Evolutionary conservation across 1,284 basidiomycete genomes (phyloP).

Genomic region (Farysia itapuensis): DNA sequence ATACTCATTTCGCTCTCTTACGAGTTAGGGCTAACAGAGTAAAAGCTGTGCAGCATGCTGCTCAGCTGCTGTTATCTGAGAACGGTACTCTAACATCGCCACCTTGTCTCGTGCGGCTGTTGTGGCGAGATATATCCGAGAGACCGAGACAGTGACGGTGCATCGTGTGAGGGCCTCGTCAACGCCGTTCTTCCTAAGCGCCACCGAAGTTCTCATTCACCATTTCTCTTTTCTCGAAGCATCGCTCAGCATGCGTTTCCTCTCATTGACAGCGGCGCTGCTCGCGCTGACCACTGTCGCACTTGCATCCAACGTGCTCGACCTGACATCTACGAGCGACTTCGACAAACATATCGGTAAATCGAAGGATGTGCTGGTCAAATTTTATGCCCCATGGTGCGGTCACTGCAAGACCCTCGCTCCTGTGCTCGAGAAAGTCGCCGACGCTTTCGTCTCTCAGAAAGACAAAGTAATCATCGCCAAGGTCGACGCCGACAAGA

Average conservation of each 20-base stretch:
- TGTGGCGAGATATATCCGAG: no score
- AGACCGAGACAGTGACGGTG: no score
- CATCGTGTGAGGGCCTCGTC: no score
- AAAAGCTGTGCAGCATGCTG: no score
- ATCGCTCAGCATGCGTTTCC: conserved; percentile 21
- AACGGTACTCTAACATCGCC: no score
- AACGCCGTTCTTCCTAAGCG: no score
- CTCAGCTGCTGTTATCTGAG: no score
- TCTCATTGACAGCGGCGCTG: conserved; percentile 14
- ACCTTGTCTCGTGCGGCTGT: no score
- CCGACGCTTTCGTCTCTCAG: conserved; percentile 73
- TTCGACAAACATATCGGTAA: conserved; percentile 50
- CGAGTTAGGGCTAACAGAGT: no score
- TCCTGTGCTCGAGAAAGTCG: conserved; percentile 83
- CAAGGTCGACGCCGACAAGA: conserved; percentile 90
- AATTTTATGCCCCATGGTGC: conserved; percentile 59
- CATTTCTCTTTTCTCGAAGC: no score
- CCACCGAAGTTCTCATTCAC: no score
- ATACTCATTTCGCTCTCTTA: no score
- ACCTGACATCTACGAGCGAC: conserved; percentile 49
- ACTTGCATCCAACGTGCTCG: conserved; percentile 46
- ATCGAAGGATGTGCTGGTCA: conserved; percentile 46
- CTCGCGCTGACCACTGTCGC: conserved; percentile 23
- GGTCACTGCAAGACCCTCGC: conserved; percentile 72
- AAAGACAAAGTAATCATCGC: conserved; percentile 80